Base-by-base conservation (phyloP, 1,139 yeast species). In the Nakaseomyces bracarensis region DNA sequence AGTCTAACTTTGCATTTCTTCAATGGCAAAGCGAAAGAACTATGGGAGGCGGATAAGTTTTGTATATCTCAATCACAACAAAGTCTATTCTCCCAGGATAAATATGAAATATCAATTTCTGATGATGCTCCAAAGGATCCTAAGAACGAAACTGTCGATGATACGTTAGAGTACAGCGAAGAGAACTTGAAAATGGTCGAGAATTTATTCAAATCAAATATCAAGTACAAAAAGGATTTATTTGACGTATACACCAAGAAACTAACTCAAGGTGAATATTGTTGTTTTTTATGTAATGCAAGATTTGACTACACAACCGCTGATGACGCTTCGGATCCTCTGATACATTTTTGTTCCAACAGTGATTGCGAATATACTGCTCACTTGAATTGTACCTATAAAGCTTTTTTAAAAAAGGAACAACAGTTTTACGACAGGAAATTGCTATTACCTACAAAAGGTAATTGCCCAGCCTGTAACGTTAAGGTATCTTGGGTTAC, bases 371-470 rank as follows among this genome's bases (percentile, higher is more conserved):
- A 51, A 3, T 51, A 54, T 9, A 51, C 65, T 2, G 59, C 63
- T 20, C 82, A 77, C 56, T 52, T 77, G 28, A 33, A 55, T 0
- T 77, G 83, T 50, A 51, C 74, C 37, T 67, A 70, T 2, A 33
- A 21, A 8, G 13, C 2, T 21, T 21, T 55, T 27, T 41, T 52
- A 34, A 45, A 53, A 13, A 51, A 50, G 27, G 50, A 54, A 34
- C 46, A 50, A 30, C 36, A 50, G 29, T 22, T 16, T 9, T 40
- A 44, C 1, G 48, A 43, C 18, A 41, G 36, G 19, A 27, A 41
- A 10, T 39, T 42, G 4, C 40, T 73, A 6, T 58, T 72, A 10
- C 80, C 81, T 0, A 47, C 49, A 15, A 49, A 45, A 11, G 71
- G 72, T 0, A 48, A 53, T 13, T 76, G 82, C 49, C 61, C 64